phyloP scores from a whole-genome alignment of 768 basidiomycete species.

The Termitomyces eurrhizus region DNA sequence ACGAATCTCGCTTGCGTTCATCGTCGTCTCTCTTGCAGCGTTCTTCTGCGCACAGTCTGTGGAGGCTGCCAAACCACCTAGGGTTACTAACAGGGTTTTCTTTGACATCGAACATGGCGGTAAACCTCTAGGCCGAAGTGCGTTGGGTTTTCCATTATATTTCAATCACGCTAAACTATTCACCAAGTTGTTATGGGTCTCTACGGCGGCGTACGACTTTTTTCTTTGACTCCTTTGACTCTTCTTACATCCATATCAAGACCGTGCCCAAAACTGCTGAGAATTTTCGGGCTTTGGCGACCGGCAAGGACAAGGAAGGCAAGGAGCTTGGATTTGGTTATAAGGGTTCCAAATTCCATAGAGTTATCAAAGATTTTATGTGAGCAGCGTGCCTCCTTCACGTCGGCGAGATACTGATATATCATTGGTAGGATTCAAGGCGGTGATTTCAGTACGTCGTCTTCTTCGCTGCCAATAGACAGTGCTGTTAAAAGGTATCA shows the following conservation, averaged over 20 bases:
- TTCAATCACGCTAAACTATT: slow-evolving; percentile 9
- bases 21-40: slow-evolving; percentile 60
- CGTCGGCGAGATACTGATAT: not conserved
- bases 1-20: slow-evolving; percentile 56
- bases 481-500: slow-evolving; percentile 14
- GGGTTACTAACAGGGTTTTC: slow-evolving; percentile 89
- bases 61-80: slow-evolving; percentile 83
- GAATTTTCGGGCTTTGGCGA: slow-evolving; percentile 94
- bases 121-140: slow-evolving; percentile 78
- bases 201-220: slow-evolving; percentile 71
- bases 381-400: slow-evolving; percentile 25
- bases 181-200: slow-evolving; percentile 77
- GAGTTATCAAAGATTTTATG: slow-evolving; percentile 95
- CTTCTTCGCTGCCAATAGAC: not conserved
- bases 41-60: slow-evolving; percentile 69
- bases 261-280: slow-evolving; percentile 95
- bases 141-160: slow-evolving; percentile 17
- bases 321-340: slow-evolving; percentile 82
- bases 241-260: slow-evolving; percentile 31
- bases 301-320: slow-evolving; percentile 78
- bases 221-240: not conserved
- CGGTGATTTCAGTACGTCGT: slow-evolving; percentile 88
- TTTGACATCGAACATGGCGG: slow-evolving; percentile 96
- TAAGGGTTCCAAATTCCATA: slow-evolving; percentile 95
- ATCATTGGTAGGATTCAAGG: slow-evolving; percentile 76